A percentile compares a stretch with the other conserved stretches of the same genome.
phyloP scores from a whole-genome alignment of 139 green algal genomes.

The Coelastrella sp. region DNA sequence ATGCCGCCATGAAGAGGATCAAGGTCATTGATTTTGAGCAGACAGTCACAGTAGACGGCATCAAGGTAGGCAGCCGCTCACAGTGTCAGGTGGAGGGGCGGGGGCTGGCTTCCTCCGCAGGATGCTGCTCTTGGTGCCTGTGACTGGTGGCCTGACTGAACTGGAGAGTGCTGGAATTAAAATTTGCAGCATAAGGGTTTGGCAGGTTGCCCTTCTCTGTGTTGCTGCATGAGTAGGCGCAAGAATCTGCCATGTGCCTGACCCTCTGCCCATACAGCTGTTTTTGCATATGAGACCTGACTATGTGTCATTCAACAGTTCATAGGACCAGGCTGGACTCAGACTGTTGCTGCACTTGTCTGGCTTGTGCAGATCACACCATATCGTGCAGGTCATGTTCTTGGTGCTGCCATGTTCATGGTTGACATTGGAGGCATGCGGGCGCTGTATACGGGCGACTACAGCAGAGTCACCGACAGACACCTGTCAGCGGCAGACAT shows the following conservation, averaged over 20 bases:
- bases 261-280: not conserved
- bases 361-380: slow-evolving; percentile 76
- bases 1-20: slow-evolving; percentile 86
- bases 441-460: slow-evolving; percentile 97
- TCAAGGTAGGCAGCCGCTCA: slow-evolving; percentile 61
- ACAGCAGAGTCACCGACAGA: slow-evolving; percentile 86
- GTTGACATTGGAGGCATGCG: slow-evolving; percentile 94
- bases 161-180: no score
- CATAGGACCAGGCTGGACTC: not conserved
- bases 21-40: slow-evolving; percentile 98
- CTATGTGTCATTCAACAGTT: not conserved
- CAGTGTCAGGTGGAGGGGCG: no score
- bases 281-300: not conserved
- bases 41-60: slow-evolving; percentile 85
- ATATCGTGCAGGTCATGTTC: slow-evolving; percentile 94
- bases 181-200: no score
- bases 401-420: slow-evolving; percentile 99
- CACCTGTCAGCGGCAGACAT: slow-evolving; percentile 94
- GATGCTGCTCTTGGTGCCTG: not conserved
- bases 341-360: not conserved
- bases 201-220: no score
- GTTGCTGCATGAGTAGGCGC: not conserved
- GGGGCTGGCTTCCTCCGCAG: not conserved
- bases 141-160: not conserved
- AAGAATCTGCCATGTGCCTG: not conserved